Evolutionary conservation across 345 rosid genomes (phyloP).

Genomic region (Gossypium rotundifolium): DNA sequence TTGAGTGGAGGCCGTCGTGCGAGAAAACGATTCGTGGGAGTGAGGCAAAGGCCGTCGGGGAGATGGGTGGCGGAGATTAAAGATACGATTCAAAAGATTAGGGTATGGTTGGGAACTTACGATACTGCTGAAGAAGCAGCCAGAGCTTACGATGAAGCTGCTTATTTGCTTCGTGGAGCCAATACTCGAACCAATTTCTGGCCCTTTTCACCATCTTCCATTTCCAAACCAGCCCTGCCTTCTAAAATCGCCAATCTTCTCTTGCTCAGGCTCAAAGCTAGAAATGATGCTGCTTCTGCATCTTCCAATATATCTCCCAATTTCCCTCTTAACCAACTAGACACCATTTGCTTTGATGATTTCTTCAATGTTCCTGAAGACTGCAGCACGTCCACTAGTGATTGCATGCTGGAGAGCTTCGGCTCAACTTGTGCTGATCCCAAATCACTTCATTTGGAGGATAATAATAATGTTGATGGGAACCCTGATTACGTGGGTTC

Average conservation of each 20-base stretch:
- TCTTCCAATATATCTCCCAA: neutral
- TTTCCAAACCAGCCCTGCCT: constrained; percentile 34
- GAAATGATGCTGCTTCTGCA: constrained; percentile 5
- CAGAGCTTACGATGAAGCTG: constrained; percentile 50
- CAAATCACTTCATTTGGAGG: neutral
- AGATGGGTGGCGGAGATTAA: constrained; percentile 52
- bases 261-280: constrained; percentile 29
- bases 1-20: constrained; percentile 23
- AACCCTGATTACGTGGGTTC: neutral
- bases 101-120: constrained; percentile 47
- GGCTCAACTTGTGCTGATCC: constrained; percentile 10
- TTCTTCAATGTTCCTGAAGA: constrained; percentile 20
- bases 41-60: constrained; percentile 46
- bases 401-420: constrained; percentile 9
- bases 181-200: constrained; percentile 47
- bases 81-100: constrained; percentile 48
- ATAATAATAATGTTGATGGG: neutral
- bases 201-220: constrained; percentile 25
- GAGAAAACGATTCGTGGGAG: constrained; percentile 37
- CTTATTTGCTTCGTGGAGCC: constrained; percentile 47
- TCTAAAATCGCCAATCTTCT: constrained; percentile 35
- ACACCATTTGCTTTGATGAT: constrained; percentile 6
- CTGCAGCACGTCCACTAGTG: neutral
- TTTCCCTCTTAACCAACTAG: neutral
- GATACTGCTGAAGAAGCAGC: constrained; percentile 52